Evolutionary conservation across 1,139 yeast genomes (phyloP), one percentile per base, ranked within the genome.

Genomic region (Lodderomyces margitis): DNA sequence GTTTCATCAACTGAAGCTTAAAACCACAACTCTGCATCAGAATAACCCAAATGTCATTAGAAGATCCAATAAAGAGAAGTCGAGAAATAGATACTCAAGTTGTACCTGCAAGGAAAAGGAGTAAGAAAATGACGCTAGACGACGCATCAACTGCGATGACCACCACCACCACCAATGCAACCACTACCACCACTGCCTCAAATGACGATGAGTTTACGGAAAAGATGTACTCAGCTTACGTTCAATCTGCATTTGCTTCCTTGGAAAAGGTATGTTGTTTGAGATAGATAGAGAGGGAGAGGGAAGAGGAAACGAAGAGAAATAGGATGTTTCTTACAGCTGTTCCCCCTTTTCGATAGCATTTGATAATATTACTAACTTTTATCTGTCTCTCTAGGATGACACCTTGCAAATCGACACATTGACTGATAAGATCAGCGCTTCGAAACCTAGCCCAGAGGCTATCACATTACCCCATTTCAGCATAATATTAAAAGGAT

Each of bases 201-300:
- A n/a, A 33, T 19, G 37, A 37, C 15, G 36, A 52, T 40, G 55
- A 57, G 38, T 70, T 75, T 53, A 66, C 78, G 31, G 78, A 75
- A 42, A 74, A 78, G 57, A 74, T 84, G 77, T 85, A 81, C 62
- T 64, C 74, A 40, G 72, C 85, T 35, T 79, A 75, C 56, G 81
- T 85, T 24, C 76, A 74, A 51, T 75, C 86, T 44, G 94, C 94
- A 28, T 66, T 87, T 50, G 84, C 81, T 40, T 78, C 84, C 43
- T 67, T 84, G 55, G 89, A 83, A 47, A 76, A 71, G 64, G 73
- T 67, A 78, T 69, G 75, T 71, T 36, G 10, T 16, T 36, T 28
- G 11, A 36, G n/a, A 17, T 17, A 27, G 17, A 12, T 17, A 17
- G n/a, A 2, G n/a, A 21, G 30, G 27, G 6, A 28, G 16, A 12